Evolutionary conservation across 495 filamentous ascomycete genomes (phyloP).

Genomic region (Xylaria nigripes): DNA sequence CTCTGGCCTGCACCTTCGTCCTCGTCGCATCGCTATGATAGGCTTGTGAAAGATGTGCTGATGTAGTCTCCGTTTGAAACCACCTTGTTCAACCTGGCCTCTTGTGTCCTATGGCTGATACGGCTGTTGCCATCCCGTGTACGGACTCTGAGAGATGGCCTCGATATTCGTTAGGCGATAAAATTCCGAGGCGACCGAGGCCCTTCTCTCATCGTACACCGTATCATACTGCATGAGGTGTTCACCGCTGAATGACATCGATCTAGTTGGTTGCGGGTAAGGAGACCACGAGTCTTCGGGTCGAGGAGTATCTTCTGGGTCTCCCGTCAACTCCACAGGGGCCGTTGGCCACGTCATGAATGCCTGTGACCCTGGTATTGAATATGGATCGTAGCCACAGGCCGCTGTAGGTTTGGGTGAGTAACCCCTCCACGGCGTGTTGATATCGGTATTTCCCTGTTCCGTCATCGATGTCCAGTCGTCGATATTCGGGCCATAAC

Average conservation of each 20-base stretch:
- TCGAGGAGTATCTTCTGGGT: conserved; percentile 11
- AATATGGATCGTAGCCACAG: conserved; percentile 34
- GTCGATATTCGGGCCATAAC: conserved; percentile 33
- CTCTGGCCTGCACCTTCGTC: too few relatives aligned
- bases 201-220: conserved; percentile 32
- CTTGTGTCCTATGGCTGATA: conserved; percentile 40
- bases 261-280: conserved; percentile 34
- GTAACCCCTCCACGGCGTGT: conserved; percentile 31
- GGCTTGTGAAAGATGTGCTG: neutral
- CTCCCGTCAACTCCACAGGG: conserved; percentile 10
- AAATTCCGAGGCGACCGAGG: conserved; percentile 23
- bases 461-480: conserved; percentile 38
- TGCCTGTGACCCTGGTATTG: conserved; percentile 28
- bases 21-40: neutral
- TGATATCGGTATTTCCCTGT: conserved; percentile 30
- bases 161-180: conserved; percentile 35
- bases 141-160: conserved; percentile 30
- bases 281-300: conserved; percentile 28
- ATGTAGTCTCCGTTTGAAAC: too few relatives aligned
- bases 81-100: too few relatives aligned
- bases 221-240: conserved; percentile 17
- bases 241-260: conserved; percentile 38
- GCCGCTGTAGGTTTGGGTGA: conserved; percentile 33
- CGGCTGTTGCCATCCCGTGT: conserved; percentile 37
- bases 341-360: conserved; percentile 34